Base-by-base conservation (phyloP, 2,329 filamentous ascomycete genomes). In the Didymella pinodella region DNA sequence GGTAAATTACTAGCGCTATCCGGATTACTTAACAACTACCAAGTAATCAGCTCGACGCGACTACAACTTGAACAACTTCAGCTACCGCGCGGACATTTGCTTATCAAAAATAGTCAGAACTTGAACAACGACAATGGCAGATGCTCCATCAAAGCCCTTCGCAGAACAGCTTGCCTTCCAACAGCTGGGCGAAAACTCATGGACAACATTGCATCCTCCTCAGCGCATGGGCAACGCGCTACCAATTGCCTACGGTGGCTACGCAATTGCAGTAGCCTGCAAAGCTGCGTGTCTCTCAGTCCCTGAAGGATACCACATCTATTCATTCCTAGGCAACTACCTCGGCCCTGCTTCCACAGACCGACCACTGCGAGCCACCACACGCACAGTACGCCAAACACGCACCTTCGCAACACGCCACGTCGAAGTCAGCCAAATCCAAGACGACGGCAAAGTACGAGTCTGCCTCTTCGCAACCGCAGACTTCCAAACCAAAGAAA, bases 341-440 rank as follows among this genome's bases (percentile, higher is more conserved):
- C 77, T 82, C 0, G 80, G 82, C 2, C 82, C 83, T 1, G 78
- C 81, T 2, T 69, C 75, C 18, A 80, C 72, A 0, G 77, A 80
- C 26, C 70, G 75, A 20, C 76, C 75, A 16, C 60, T 84, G 1
- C 65, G 65, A 34, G 77, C 76, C 49, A 73, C 62, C 3, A 78
- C 82, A 1, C 68, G 71, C 18, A 64, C 61, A 16, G 73, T 78
- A 2, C 75, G 83, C 12, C 77, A 80, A 48, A 84, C 83, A 1
- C 74, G 78, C 14, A 80, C 80, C 0, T 85, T 85, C 53, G 78
- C 78, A 2, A 84, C 82, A 0, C 74, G 81, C 2, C 72, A 79
- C 4, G 78, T 85, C 3, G 74, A 81, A 57, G 75, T 84, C 28
- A 76, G 70, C 49, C 83, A 85, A 55, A 75, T 75, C 18, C 57